Evolutionary conservation across 1,139 yeast species (phyloP).

Genomic region (Saccharomycopsis phalli): DNA sequence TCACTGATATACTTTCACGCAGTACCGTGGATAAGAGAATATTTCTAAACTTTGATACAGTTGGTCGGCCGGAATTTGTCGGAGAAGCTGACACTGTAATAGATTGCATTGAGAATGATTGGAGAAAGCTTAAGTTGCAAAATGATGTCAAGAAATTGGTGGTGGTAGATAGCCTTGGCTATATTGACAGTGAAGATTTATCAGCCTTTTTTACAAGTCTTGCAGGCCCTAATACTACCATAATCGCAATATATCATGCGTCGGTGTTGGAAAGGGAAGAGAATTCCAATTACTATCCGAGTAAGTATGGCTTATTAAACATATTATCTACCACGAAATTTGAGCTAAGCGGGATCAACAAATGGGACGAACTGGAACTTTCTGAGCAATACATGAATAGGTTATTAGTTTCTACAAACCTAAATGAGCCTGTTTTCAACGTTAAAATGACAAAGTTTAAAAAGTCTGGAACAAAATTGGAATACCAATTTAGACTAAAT

Average conservation of each 20-base stretch:
- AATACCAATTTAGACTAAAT: constrained; percentile 48
- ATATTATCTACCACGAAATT: constrained; percentile 69
- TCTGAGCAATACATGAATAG: constrained; percentile 36
- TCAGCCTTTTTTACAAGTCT: constrained; percentile 44
- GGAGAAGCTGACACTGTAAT: constrained; percentile 19
- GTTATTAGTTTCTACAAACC: constrained; percentile 25
- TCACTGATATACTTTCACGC: constrained; percentile 43
- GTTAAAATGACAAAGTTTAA: constrained; percentile 58
- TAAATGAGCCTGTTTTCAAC: constrained; percentile 38
- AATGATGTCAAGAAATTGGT: constrained; percentile 20
- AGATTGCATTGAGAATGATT: constrained; percentile 4
- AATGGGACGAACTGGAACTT: constrained; percentile 35
- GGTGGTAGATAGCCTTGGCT: constrained; percentile 30
- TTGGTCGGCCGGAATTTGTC: constrained; percentile 22
- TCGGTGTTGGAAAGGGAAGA: constrained; percentile 33
- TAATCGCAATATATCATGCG: constrained; percentile 57
- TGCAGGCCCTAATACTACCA: constrained; percentile 43
- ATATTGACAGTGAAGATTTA: constrained; percentile 39
- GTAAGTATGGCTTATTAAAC: constrained; percentile 39
- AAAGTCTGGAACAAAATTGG: constrained; percentile 72
- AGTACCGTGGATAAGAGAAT: constrained; percentile 26
- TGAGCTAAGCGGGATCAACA: constrained; percentile 49
- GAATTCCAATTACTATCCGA: constrained; percentile 39
- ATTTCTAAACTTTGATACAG: constrained; percentile 25
- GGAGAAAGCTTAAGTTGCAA: not conserved